Evolutionary conservation across 2,329 filamentous ascomycete genomes (phyloP), one percentile per base, ranked within the genome.

Genomic region (Colletotrichum sp.): DNA sequence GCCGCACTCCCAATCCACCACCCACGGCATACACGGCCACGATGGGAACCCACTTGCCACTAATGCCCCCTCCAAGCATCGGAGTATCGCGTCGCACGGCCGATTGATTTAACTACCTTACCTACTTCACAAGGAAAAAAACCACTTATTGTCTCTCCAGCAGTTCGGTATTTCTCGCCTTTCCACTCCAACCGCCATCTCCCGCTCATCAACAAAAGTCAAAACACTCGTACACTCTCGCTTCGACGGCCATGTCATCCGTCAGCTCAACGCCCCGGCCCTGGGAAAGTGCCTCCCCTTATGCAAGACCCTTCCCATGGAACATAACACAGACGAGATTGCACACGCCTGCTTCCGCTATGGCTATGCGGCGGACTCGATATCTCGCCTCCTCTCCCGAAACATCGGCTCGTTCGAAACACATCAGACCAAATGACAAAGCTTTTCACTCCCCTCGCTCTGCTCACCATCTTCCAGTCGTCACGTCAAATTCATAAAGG

Each of bases 381-480:
- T 52, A 49, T 68, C 28, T 36, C 28, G 36, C 30, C 71, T 67
- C 28, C 62, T 66, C 49, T 72, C 49, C 69, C 62, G 62, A 72
- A 67, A 72, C 69, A 72, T 66, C 34, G 63, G 49, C 49, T 44
- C 63, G 36, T 30, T 69, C 49, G 71, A 57, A 70, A 73, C 71
- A 52, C 30, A 21, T 28, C 60, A 24, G 68, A 60, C 34, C 36
- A 39, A 32, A 32, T 24, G 36, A n/a, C n/a, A 36, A 59, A 9
- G n/a, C 26, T 6, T 68, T 8, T 57, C n/a, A 8, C 66, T 65
- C 34, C 21, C 18, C 63, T 44, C 16, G 15, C 24, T 65, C 28
- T 55, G 30, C 52, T 24, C 9, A 49, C 21, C 16, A 49, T 44
- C 39, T 67, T 55, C 28, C 57, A 57, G 7, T 63, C 18, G 18